Base-by-base conservation (phyloP, 768 basidiomycete genomes). In the Xerocomellus dryophilus region DNA sequence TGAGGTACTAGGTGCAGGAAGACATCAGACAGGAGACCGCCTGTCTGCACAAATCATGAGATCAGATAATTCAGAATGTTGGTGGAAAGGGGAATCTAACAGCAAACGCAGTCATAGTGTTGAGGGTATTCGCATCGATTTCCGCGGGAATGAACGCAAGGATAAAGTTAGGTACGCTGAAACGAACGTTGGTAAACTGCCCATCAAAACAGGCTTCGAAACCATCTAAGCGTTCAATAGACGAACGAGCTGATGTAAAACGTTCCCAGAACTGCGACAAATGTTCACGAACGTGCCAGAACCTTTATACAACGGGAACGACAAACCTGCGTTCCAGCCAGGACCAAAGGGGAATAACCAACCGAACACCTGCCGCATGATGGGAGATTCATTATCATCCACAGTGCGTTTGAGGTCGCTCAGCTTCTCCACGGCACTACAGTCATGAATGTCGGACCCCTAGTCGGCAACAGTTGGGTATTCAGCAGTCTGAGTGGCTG, bases 221-320 rank as follows among this genome's bases (percentile, higher is more conserved):
- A 53, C 43, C 53, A 41, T 38, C 51, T 25, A 47, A 39, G 47
- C 48, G 53, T 17, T 41, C 39, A 57, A 56, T 49, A 48, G 56
- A 81, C 90, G 66, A 69, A 94, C 93, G 92, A 95, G 78, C 90
- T 93, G 73, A 95, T 95, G 76, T 95, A 95, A 78, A 95, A 93
- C 18, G 93, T 95, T 57, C 90, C 93, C 27, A 95, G 78, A 51
- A 97, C 82, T 81, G 59, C 29, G 43, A 49, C 34, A 50, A 54
- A 56, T 43, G 31, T 60, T 68, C 44, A 67, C 51, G 57, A 63
- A 60, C 49, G 63, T 54, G 62, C 44, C 43, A 64, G 17, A 42
- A 39, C 18, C 25, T 46, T 27, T 17, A 51, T 43, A 35, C 45
- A 48, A 36, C 29, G 31, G 20, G 21, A 50, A 48, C 44, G 35